phyloP scores from a whole-genome alignment of 2,329 filamentous ascomycete species.

The Aureobasidium melanogenum region DNA sequence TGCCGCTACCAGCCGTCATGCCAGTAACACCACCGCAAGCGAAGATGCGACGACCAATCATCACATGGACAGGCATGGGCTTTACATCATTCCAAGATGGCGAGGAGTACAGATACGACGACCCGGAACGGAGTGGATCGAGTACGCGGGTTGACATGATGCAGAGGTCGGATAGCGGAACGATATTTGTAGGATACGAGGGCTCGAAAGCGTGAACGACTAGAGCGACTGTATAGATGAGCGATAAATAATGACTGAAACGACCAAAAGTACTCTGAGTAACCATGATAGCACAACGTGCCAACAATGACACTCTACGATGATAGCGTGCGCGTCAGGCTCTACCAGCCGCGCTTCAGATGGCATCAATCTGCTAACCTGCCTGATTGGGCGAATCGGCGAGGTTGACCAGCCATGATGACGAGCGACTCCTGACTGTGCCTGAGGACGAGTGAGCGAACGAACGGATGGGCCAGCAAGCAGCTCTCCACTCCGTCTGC shows the following conservation, averaged over 20 bases:
- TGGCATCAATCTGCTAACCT: too few species aligned
- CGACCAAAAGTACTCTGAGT: not conserved
- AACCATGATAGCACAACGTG: not conserved
- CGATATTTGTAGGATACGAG: slow-evolving; percentile 5
- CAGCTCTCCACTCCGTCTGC: not conserved
- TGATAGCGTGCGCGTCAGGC: not conserved
- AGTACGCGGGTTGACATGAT: not conserved
- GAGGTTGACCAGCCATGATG: too few species aligned
- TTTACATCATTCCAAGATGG: not conserved
- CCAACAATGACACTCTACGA: not conserved
- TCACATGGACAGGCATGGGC: slow-evolving; percentile 6
- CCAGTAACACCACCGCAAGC: not conserved
- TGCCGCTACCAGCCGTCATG: not conserved
- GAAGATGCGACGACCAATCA: not conserved
- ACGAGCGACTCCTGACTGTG: too few species aligned
- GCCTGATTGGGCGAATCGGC: too few species aligned
- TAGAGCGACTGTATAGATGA: not conserved
- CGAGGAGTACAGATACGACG: not conserved
- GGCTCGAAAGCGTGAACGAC: not conserved
- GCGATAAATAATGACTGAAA: not conserved
- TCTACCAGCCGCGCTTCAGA: too few species aligned
- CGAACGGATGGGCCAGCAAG: too few species aligned
- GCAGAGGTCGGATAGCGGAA: not conserved
- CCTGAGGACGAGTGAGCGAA: too few species aligned
- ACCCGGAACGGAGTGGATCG: not conserved